phyloP scores from a whole-genome alignment of 352 stramenopile genomes.

The Phytophthora pseudosyringae region DNA sequence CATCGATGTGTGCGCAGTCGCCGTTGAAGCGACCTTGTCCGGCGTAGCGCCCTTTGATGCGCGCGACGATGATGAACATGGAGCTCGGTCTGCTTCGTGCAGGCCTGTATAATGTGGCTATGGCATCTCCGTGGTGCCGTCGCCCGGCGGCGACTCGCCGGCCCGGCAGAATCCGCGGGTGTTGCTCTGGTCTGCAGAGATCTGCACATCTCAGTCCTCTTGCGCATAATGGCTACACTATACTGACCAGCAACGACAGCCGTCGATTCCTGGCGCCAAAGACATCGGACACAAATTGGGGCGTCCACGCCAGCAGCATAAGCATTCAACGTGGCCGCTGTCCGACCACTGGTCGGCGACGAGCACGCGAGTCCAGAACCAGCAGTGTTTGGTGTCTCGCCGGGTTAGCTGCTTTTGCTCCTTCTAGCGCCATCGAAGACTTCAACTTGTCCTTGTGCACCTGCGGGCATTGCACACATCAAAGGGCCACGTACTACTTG shows the following conservation, averaged over 20 bases:
- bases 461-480: conserved; percentile 1
- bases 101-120: not conserved
- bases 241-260: conserved; percentile 15
- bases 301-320: not conserved
- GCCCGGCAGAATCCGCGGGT: conserved; percentile 27
- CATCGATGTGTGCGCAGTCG: not conserved
- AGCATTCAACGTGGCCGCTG: conserved; percentile 23
- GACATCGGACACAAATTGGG: not conserved
- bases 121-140: not conserved
- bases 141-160: no score
- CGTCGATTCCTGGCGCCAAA: conserved; percentile 16
- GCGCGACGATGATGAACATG: not conserved
- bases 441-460: conserved; percentile 1
- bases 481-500: conserved; percentile 22
- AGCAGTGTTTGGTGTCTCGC: not conserved
- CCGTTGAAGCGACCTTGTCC: not conserved
- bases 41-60: not conserved
- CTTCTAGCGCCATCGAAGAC: not conserved
- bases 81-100: not conserved
- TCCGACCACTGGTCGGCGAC: conserved; percentile 6
- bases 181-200: conserved; percentile 23
- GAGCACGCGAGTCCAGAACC: no score
- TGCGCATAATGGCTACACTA: conserved; percentile 16
- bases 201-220: conserved; percentile 22
- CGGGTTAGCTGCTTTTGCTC: not conserved